Percentiles rank a stretch among this genome's conserved stretches.
These are phyloP conservation scores for Endocalyx cinctus DNA, from an alignment of 2,329 filamentous ascomycete species.

Conservation along the genomic window DNA sequence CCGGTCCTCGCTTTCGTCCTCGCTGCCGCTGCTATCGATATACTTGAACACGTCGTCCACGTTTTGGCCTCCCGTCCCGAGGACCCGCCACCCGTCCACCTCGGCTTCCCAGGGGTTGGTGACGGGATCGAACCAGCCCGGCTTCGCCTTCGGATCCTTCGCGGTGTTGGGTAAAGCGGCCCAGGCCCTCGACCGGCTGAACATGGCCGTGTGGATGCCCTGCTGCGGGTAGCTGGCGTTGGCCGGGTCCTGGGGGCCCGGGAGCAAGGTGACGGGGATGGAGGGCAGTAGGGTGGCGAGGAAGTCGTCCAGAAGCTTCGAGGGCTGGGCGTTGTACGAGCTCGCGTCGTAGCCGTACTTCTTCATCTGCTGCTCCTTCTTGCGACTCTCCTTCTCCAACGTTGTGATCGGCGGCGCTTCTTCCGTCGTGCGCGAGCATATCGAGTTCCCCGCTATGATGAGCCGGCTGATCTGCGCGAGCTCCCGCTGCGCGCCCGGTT, in stretches of 20 bases:
- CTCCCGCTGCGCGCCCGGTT: slow-evolving; percentile 52
- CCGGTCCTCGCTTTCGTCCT: too few species aligned
- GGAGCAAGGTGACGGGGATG: slow-evolving; percentile 83
- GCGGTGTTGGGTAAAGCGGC: slow-evolving; percentile 64
- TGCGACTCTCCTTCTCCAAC: slow-evolving; percentile 41
- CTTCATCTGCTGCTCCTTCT: slow-evolving; percentile 41
- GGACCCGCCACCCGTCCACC: slow-evolving; percentile 81
- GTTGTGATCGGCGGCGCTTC: slow-evolving; percentile 27
- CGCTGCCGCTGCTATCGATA: slow-evolving; percentile 67
- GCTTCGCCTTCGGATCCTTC: slow-evolving; percentile 37
- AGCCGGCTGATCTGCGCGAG: slow-evolving; percentile 72
- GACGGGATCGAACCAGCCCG: slow-evolving; percentile 78
- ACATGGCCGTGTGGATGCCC: slow-evolving; percentile 87
- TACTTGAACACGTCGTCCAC: slow-evolving; percentile 94
- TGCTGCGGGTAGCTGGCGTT: slow-evolving; percentile 90
- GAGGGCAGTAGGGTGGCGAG: slow-evolving; percentile 76
- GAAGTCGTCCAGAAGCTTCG: slow-evolving; percentile 78
- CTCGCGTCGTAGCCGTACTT: slow-evolving; percentile 94
- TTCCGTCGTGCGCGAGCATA: slow-evolving; percentile 49
- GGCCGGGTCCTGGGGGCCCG: slow-evolving; percentile 79
- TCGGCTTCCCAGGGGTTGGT: slow-evolving; percentile 94
- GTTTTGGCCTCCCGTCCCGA: slow-evolving; percentile 88
- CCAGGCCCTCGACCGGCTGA: slow-evolving; percentile 70
- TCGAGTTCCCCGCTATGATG: slow-evolving; percentile 87
- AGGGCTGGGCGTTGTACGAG: slow-evolving; percentile 81